Percentiles rank a stretch among this genome's conserved stretches.
These are phyloP conservation scores for Aspergillus baeticus DNA, from an alignment of 495 filamentous ascomycete genomes.

Conservation along the genomic window DNA sequence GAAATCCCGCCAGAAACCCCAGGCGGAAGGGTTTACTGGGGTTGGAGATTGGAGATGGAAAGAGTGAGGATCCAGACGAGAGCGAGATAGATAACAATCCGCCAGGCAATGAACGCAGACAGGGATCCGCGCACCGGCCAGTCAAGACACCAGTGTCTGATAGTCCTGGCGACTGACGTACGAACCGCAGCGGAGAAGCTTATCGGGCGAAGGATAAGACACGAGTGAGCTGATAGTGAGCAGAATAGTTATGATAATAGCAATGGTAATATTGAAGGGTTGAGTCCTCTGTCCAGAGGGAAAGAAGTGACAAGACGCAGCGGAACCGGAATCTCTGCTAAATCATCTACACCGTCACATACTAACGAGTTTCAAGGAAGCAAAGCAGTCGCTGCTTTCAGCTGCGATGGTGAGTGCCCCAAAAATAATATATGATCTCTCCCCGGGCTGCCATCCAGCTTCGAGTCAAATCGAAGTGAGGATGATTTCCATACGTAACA, in stretches of 20 bases:
- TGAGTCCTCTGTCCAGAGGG: not conserved
- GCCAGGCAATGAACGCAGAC: not conserved
- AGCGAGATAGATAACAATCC: not conserved
- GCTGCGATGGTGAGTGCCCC: not conserved
- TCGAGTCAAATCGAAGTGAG: not conserved
- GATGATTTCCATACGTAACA: constrained; percentile 32
- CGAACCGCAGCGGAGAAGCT: constrained; percentile 26
- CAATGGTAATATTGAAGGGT: constrained; percentile 9
- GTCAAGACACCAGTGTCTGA: not conserved
- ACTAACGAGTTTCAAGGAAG: not conserved
- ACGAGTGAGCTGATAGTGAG: constrained; percentile 1
- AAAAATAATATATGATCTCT: not conserved
- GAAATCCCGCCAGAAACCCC: constrained; percentile 20
- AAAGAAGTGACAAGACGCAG: not conserved
- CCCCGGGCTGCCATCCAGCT: not conserved
- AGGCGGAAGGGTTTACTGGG: constrained; percentile 17
- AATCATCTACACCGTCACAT: not conserved
- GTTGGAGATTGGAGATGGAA: constrained; percentile 1
- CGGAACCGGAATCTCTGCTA: constrained; percentile 11
- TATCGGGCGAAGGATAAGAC: constrained; percentile 20
- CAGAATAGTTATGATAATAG: constrained; percentile 10
- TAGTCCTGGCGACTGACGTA: constrained; percentile 16
- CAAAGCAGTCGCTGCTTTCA: not conserved
- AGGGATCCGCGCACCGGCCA: constrained; percentile 16
- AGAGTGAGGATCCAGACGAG: not conserved